Evolutionary conservation across 306 rosid genomes (phyloP), one percentile per base, ranked within the genome.

Genomic region (Casuarina equisetifolia): DNA sequence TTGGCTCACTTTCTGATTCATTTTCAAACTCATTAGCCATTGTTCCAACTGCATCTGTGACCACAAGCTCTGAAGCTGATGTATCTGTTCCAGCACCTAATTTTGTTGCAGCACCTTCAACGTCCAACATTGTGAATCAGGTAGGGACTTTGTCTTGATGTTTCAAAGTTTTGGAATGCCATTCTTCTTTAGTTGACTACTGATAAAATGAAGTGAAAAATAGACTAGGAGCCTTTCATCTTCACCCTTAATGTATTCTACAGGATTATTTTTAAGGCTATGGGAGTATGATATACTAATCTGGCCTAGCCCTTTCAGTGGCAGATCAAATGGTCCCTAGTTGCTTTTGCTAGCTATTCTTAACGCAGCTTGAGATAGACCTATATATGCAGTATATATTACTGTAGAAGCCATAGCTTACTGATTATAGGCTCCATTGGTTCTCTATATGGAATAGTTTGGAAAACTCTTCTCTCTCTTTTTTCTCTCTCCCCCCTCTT

Each of bases 1-100:
- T 96, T 4, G 94, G 93, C 53, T 89, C 96, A 39, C 87, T 96
- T 54, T 82, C 93, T n/a, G 96, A 93, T 17, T 83, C 97, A 5
- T 88, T 90, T 84, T 83, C 93, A 77, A 85, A 91, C 78, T 71
- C 89, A 17, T 78, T 92, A 88, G 89, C 97, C 78, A 78, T 90
- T 36, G 94, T 87, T 78, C 97, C 98, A 49, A 85, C 85, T 73
- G 76, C 82, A 55, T 79, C 91, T 40, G 80, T 79, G 57, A 74
- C 85, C 71, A 36, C 89, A 69, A 61, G 87, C 46, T 76, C 86
- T 36, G 92, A 84, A 75, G 76, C 81, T 64, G 74, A 83, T 79
- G 82, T 74, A 77, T 54, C 83, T 78, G 82, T 77, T 36, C 82
- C 86, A 51, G 86, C 85, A 53, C 74, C 91, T 75, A 76, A 89